Base-by-base conservation (phyloP, 176 grass and related monocot genomes). In the Bonia amplexicaulis region DNA sequence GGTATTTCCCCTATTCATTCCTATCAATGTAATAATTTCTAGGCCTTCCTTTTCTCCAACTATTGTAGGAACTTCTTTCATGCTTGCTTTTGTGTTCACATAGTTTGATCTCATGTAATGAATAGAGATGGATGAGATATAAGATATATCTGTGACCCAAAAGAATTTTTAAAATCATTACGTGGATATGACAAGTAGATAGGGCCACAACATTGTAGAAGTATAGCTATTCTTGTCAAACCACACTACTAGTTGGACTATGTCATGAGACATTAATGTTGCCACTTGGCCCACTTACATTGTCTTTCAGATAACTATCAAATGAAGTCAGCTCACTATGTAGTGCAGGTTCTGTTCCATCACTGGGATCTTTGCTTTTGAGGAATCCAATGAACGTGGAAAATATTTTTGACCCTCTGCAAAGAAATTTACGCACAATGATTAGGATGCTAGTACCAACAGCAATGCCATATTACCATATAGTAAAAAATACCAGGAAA, bases 401-500 rank as follows among this genome's bases (percentile, higher is more conserved):
- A 83, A 97, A 97, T 74, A 95, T 91, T 69, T 95, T 97, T 76
- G 92, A 97, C 35, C 96, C 95, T 40, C 96, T 95, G 80, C 15
- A 86, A 70, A 46, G 33, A 85, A 53, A 88, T 47, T 47, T 66
- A 62, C 52, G 9, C 13, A 73, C 19, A 87, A 49, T 22, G 55
- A 41, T 82, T 78, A 90, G 49, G 23, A 69, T 19, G 12, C 57
- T n/a, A 42, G 40, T 25, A 86, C 10, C 6, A 79, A 71, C 6
- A 76, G 26, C 17, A 85, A 33, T 52, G 13, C 6, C 55, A 49
- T 66, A 63, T 57, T 46, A 12, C 10, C 44, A 58, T 66, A 55
- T 57, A 75, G 41, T 53, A 72, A 40, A 75, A 49, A 44, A 52
- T 37, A 73, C 41, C 35, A 66, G 23, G 1, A 11, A 73, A 84